Evolutionary conservation across 441 rosid species (phyloP).

Genomic region (Eutrema salsugineum): DNA sequence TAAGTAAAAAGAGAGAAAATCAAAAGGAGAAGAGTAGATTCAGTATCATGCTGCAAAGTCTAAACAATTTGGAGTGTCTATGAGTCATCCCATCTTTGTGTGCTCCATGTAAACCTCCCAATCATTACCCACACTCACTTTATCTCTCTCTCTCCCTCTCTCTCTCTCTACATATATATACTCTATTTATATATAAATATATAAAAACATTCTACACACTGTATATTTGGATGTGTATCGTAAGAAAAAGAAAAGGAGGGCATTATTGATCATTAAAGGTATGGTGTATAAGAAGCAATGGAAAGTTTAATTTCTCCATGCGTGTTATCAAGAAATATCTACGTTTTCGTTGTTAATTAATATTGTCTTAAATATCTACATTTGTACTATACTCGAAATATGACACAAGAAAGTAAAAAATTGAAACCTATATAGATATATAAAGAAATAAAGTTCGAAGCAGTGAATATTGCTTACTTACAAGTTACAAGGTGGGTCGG

Average conservation of each 20-base stretch:
- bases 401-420: not conserved
- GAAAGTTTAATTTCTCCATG: slow-evolving; percentile 20
- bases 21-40: slow-evolving; percentile 6
- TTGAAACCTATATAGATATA: not conserved
- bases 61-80: slow-evolving; percentile 12
- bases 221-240: slow-evolving; percentile 20
- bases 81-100: slow-evolving; percentile 25
- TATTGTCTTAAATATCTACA: slow-evolving; percentile 2
- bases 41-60: slow-evolving; percentile 20
- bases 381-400: not conserved
- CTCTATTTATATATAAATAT: not conserved
- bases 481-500: not conserved
- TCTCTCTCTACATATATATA: not conserved
- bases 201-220: not conserved
- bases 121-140: slow-evolving; percentile 30
- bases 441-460: not conserved
- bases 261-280: slow-evolving; percentile 31
- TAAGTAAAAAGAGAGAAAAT: not conserved
- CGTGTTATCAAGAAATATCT: slow-evolving; percentile 14
- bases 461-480: not conserved
- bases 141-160: too few relatives aligned
- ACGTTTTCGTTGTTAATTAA: not conserved
- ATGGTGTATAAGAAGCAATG: slow-evolving; percentile 28
- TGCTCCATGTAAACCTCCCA: slow-evolving; percentile 29
- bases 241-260: slow-evolving; percentile 8